Evolutionary conservation across 75 land plant genomes (phyloP), one percentile per base, ranked within the genome.

Genomic region (Sequoiadendron giganteum): DNA sequence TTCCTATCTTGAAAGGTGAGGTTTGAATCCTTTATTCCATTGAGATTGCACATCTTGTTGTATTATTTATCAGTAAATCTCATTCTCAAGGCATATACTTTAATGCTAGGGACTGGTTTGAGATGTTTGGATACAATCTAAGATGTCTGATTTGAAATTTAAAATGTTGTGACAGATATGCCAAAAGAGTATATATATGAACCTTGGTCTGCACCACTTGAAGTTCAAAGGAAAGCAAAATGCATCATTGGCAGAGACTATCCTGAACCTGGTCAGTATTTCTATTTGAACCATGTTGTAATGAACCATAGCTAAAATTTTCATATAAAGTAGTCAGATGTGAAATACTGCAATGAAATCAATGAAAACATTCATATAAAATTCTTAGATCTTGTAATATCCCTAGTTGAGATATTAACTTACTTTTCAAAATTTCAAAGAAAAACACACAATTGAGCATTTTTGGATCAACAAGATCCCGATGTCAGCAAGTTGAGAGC

Each of bases 111-210:
- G 21, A 56, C 68, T 65, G 32, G 18, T 25, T 56, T 85, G 78
- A 34, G 73, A 32, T 85, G 86, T 10, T 43, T 30, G 65, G 43
- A 48, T 25, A 48, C 38, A 49, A 18, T 30, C 14, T 28, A 30
- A 28, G 25, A 32, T 75, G 36, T 34, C 7, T 32, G 14, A 82
- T 45, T 82, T 42, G 18, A 34, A 19, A n/a, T 25, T 82, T 42
- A 10, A 3, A 58, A 58, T 85, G 81, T 56, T 65, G 38, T 15
- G 14, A 28, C 75, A 97, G 99, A 96, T 90, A 96, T 97, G 94
- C 99, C 99, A 54, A 94, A 95, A 88, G 92, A 95, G 89, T 97
- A 93, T 85, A 96, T 97, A 48, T 97, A 97, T 88, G 99, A 97
- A 86, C 96, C 99, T 25, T 97, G 99, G 99, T 94, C 95, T 77